A percentile compares a stretch with the other conserved stretches of the same genome.
These are phyloP conservation scores for Pseudocercospora vitis DNA, from an alignment of 2,329 filamentous ascomycete genomes.

Conservation along the genomic window DNA sequence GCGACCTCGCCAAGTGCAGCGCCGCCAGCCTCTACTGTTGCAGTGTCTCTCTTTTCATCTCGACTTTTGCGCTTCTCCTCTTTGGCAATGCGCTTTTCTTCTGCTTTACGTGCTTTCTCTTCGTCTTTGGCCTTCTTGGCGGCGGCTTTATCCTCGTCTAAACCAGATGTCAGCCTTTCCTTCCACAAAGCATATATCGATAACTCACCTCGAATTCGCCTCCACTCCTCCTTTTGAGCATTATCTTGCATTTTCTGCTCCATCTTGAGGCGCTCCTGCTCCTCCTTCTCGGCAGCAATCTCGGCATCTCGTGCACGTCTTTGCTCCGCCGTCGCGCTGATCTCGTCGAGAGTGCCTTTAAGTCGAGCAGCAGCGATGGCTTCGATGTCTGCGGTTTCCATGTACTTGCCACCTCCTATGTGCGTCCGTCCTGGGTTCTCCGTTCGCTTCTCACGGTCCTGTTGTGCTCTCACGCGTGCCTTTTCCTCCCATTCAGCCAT, in stretches of 20 bases:
- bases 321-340: conserved; percentile 72
- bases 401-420: conserved; percentile 77
- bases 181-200: too few relatives aligned
- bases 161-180: conserved; percentile 16
- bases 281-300: conserved; percentile 62
- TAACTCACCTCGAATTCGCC: conserved; percentile 57
- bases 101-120: conserved; percentile 52
- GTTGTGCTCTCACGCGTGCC: conserved; percentile 67
- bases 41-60: conserved; percentile 31
- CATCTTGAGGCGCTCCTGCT: conserved; percentile 61
- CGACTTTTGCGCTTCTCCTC: conserved; percentile 54
- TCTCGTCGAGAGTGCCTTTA: conserved; percentile 81
- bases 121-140: conserved; percentile 51
- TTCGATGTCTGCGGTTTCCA: conserved; percentile 76
- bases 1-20: conserved; percentile 14
- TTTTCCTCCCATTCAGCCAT: conserved; percentile 77
- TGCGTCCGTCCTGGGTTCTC: conserved; percentile 61
- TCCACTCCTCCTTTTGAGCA: conserved; percentile 49
- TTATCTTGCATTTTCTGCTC: conserved; percentile 54
- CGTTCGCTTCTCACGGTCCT: conserved; percentile 62
- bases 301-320: conserved; percentile 68
- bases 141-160: conserved; percentile 57
- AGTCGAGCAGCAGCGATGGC: conserved; percentile 74
- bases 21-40: conserved; percentile 21
- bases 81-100: conserved; percentile 53